These are phyloP conservation scores for Acanthamoeba sp. DNA, from an alignment of 208 protist species.

Conservation along the genomic window DNA sequence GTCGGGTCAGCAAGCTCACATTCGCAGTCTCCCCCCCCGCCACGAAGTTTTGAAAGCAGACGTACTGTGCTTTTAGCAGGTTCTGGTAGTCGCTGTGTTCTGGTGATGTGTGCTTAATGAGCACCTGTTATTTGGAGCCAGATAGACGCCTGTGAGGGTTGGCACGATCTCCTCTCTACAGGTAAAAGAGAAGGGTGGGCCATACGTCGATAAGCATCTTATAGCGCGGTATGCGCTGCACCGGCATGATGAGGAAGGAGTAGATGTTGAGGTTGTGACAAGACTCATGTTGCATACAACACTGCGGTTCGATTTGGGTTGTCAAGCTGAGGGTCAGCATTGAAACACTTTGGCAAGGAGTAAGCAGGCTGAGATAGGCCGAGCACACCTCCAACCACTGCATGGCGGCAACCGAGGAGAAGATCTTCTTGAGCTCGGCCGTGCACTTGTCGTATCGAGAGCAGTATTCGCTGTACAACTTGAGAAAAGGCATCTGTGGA, in stretches of 20 bases:
- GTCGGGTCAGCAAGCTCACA: background rate
- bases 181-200: background rate
- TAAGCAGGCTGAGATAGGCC: no score
- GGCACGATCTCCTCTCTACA: no score
- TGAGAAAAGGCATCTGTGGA: background rate
- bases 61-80: background rate
- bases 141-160: no score
- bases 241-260: background rate
- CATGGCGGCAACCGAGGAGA: background rate
- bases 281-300: background rate
- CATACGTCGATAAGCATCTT: conserved; percentile 20
- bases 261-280: conserved; percentile 6
- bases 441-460: background rate
- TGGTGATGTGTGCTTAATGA: background rate
- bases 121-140: no score
- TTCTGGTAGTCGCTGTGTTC: background rate
- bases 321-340: no score
- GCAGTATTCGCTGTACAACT: conserved; percentile 47
- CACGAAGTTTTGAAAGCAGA: background rate
- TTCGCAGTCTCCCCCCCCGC: no score
- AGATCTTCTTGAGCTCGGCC: background rate
- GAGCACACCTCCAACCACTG: background rate
- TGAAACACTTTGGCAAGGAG: no score
- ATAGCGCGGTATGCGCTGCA: background rate
- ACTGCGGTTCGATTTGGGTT: no score